Percentiles rank a stretch among this genome's conserved stretches.
Conservation (phyloP, 2,329 filamentous ascomycete species). For the Colletotrichum sp. region DNA sequence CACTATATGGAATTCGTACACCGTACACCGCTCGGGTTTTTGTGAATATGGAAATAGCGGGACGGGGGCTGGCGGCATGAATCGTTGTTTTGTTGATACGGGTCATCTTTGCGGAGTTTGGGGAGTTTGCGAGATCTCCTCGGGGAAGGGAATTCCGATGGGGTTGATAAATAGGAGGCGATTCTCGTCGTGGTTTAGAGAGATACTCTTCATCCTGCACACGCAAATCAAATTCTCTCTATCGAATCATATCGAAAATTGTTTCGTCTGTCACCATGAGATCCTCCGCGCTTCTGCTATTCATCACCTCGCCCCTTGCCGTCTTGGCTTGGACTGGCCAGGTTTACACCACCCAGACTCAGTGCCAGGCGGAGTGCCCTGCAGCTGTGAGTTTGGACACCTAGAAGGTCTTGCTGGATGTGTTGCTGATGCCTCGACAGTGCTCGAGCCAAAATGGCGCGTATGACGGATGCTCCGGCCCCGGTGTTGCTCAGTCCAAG, state of each 20-base stretch:
- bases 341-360: neutral
- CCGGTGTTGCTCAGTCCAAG: neutral
- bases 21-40: neutral
- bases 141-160: neutral
- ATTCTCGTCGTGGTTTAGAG: rapidly evolving
- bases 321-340: neutral
- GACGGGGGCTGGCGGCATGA: neutral
- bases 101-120: neutral
- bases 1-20: neutral
- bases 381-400: neutral
- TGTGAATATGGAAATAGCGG: neutral
- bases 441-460: neutral
- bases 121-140: neutral
- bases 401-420: rapidly evolving
- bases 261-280: neutral
- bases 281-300: neutral
- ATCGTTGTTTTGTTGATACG: neutral
- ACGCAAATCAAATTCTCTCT: neutral
- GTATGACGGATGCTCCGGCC: neutral
- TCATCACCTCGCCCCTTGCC: neutral
- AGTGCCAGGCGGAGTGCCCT: neutral
- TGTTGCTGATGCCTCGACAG: neutral
- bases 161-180: neutral
- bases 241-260: rapidly evolving
- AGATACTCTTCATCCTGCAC: neutral